Percentiles rank a stretch among this genome's conserved stretches.
Evolutionary conservation across 176 grass and related monocot species (phyloP).

Genomic region (Carex pumila): DNA sequence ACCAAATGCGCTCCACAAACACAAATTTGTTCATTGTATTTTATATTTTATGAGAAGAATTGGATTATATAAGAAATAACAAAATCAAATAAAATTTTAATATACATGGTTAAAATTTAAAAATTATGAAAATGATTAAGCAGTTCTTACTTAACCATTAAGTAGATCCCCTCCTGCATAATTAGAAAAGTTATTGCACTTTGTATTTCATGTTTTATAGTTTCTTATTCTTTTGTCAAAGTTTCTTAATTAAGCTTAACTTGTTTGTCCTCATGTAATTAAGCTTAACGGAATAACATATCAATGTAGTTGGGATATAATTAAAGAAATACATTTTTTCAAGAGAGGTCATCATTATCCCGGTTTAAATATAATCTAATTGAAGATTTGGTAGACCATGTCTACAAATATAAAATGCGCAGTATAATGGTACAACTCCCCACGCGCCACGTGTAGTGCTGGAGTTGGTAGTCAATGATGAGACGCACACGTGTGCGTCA

Average conservation of each 20-base stretch:
- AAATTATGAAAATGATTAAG: too few relatives aligned
- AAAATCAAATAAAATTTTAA: too few relatives aligned
- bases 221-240: background rate
- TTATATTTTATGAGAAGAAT: too few relatives aligned
- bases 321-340: background rate
- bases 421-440: background rate
- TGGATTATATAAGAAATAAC: too few relatives aligned
- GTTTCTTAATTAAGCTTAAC: background rate
- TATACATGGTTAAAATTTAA: too few relatives aligned
- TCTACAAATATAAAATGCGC: background rate
- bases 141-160: too few relatives aligned
- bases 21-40: too few relatives aligned
- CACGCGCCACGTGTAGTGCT: background rate
- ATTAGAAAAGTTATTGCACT: background rate
- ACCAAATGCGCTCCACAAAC: too few relatives aligned
- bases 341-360: background rate
- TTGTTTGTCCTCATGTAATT: background rate
- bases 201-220: background rate
- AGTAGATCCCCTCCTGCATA: background rate
- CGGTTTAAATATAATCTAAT: background rate
- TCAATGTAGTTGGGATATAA: too few relatives aligned
- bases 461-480: background rate
- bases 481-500: constrained; percentile 1
- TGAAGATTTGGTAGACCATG: background rate
- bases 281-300: too few relatives aligned